These are phyloP conservation scores for Beta lomatogona DNA, from an alignment of 179 eudicot genomes.

Conservation along the genomic window DNA sequence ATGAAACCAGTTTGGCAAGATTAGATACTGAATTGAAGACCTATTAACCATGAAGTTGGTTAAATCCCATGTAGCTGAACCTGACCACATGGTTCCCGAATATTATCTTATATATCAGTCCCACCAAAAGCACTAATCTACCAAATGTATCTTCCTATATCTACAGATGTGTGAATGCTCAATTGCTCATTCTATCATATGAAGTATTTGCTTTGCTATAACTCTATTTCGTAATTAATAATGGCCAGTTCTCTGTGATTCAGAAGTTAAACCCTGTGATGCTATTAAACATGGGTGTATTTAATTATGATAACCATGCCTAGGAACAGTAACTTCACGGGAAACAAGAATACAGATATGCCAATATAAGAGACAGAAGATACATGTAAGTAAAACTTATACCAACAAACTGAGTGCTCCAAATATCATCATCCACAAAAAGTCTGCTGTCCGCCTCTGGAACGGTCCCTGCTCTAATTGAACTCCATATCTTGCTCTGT, in stretches of 20 bases:
- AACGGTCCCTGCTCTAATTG: constrained; percentile 93
- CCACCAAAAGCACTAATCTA: neutral
- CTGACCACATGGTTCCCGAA: neutral
- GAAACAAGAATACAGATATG: neutral
- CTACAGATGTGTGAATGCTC: neutral
- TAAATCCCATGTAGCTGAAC: neutral
- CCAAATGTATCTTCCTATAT: neutral
- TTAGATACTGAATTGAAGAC: too few relatives aligned
- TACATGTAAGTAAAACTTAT: constrained; percentile 26
- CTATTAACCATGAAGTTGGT: neutral
- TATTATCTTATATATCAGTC: too few relatives aligned
- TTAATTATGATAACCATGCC: neutral
- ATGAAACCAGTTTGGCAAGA: too few relatives aligned
- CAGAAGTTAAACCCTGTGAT: neutral
- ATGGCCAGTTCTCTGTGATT: neutral
- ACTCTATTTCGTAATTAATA: neutral
- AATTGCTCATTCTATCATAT: neutral
- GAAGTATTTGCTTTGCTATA: neutral
- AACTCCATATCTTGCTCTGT: constrained; percentile 96
- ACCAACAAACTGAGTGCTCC: constrained; percentile 82
- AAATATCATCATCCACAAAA: constrained; percentile 95
- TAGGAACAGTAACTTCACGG: neutral
- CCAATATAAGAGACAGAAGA: neutral
- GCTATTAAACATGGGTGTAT: neutral
- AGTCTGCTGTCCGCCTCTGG: constrained; percentile 88